These are phyloP conservation scores for Mycena kentingensis DNA, from an alignment of 768 basidiomycete genomes.

Conservation along the genomic window DNA sequence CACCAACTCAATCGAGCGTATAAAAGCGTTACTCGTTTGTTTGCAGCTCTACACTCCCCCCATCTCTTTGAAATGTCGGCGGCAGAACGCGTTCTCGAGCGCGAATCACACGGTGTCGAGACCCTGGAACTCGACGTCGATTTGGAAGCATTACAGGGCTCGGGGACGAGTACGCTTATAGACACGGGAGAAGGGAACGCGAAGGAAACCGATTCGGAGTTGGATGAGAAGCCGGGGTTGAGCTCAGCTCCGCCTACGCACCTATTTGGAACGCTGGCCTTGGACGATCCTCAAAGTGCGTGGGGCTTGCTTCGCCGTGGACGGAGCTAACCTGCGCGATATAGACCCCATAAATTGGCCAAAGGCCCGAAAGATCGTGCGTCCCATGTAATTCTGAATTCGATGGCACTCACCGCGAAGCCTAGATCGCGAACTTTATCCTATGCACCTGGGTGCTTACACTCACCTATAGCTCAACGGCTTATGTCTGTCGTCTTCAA, in stretches of 20 bases:
- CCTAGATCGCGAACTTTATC: constrained; percentile 6
- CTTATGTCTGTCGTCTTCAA: constrained; percentile 12
- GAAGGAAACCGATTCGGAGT: not conserved
- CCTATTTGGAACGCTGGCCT: not conserved
- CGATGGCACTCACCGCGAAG: not conserved
- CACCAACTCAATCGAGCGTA: too few relatives aligned
- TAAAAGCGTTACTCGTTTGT: too few relatives aligned
- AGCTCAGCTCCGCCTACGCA: not conserved
- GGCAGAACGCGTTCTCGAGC: too few relatives aligned
- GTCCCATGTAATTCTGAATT: not conserved
- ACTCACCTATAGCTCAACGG: constrained; percentile 16
- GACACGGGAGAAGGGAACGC: too few relatives aligned
- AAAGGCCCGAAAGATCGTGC: not conserved
- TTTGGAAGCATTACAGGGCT: not conserved
- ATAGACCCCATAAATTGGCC: constrained; percentile 10
- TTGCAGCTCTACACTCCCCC: too few relatives aligned
- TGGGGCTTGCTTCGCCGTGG: not conserved
- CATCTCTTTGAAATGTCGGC: too few relatives aligned
- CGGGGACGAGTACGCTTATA: too few relatives aligned
- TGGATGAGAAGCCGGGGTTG: not conserved
- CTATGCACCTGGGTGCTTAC: constrained; percentile 20
- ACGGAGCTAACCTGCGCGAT: not conserved
- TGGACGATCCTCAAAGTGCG: constrained; percentile 7
- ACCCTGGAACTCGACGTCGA: too few relatives aligned
- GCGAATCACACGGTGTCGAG: too few relatives aligned